phyloP scores from a whole-genome alignment of 2,329 filamentous ascomycete genomes.

The Aspergillus glaucus region DNA sequence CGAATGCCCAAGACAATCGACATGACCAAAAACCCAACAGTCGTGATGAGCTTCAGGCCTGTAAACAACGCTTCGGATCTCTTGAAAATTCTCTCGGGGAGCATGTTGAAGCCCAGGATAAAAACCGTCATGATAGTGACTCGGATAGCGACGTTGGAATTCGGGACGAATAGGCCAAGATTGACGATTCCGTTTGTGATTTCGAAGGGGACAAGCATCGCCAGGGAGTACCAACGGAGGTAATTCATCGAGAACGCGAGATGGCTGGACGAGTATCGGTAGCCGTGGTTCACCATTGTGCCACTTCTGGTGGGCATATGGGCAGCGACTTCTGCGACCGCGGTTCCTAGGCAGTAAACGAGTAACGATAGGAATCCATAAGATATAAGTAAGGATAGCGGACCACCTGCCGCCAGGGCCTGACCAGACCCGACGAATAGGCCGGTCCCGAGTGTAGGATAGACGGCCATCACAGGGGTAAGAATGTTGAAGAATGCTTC shows the following conservation, averaged over 20 bases:
- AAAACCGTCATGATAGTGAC: slow-evolving; percentile 52
- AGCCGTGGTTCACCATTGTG: slow-evolving; percentile 35
- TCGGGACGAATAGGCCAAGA: slow-evolving; percentile 53
- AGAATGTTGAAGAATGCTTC: slow-evolving; percentile 5
- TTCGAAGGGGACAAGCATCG: slow-evolving; percentile 49
- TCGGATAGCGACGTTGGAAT: slow-evolving; percentile 34
- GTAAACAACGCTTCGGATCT: slow-evolving; percentile 47
- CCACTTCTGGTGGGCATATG: slow-evolving; percentile 33
- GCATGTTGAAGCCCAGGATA: slow-evolving; percentile 45
- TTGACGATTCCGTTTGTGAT: slow-evolving; percentile 61
- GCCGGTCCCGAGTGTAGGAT: slow-evolving; percentile 52
- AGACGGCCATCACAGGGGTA: slow-evolving; percentile 49
- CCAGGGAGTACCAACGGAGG: slow-evolving; percentile 42
- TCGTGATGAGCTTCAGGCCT: slow-evolving; percentile 43
- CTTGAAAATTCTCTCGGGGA: slow-evolving; percentile 45
- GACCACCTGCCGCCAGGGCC: slow-evolving; percentile 48
- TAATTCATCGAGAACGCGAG: slow-evolving; percentile 34
- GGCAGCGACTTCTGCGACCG: slow-evolving; percentile 33
- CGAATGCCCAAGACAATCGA: slow-evolving; percentile 49
- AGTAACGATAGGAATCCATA: slow-evolving; percentile 45
- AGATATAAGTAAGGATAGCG: slow-evolving; percentile 47
- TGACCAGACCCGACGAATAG: slow-evolving; percentile 50
- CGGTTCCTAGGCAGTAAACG: slow-evolving; percentile 44
- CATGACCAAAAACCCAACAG: slow-evolving; percentile 44
- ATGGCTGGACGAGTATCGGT: slow-evolving; percentile 34